These are phyloP conservation scores for Starmera pachycereana DNA, from an alignment of 805 yeast genomes.

Conservation along the genomic window DNA sequence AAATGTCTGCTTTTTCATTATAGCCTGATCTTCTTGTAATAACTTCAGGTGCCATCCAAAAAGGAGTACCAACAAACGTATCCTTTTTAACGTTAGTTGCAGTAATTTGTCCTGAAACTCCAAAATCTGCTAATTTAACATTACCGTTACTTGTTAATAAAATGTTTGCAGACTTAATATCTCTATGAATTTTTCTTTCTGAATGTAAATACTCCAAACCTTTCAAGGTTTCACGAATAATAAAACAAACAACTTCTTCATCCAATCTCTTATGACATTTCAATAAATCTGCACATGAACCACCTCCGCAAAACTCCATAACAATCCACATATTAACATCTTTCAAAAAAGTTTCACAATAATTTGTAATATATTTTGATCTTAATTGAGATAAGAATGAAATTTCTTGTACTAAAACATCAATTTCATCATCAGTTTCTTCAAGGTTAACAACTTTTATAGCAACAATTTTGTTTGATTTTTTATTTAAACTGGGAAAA, in stretches of 20 bases:
- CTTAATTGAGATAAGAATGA: conserved; percentile 57
- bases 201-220: conserved; percentile 74
- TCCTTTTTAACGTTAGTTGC: conserved; percentile 51
- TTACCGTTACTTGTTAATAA: conserved; percentile 58
- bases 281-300: conserved; percentile 74
- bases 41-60: conserved; percentile 99
- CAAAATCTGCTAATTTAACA: conserved; percentile 86
- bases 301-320: conserved; percentile 95
- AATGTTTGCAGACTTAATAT: conserved; percentile 84
- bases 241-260: conserved; percentile 52
- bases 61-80: conserved; percentile 92
- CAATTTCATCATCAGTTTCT: conserved; percentile 65
- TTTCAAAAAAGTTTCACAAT: conserved; percentile 50
- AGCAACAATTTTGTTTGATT: conserved; percentile 48
- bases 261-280: conserved; percentile 40
- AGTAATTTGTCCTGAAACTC: conserved; percentile 76
- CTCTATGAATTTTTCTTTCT: conserved; percentile 76
- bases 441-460: conserved; percentile 83
- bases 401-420: conserved; percentile 65
- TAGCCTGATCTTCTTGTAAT: conserved; percentile 55
- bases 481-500: conserved; percentile 6
- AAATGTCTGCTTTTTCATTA: conserved; percentile 81
- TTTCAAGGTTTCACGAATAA: conserved; percentile 49
- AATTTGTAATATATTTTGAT: conserved; percentile 53
- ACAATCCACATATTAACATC: conserved; percentile 75